phyloP scores from a whole-genome alignment of 768 basidiomycete genomes.

The Agrocybe praecox region DNA sequence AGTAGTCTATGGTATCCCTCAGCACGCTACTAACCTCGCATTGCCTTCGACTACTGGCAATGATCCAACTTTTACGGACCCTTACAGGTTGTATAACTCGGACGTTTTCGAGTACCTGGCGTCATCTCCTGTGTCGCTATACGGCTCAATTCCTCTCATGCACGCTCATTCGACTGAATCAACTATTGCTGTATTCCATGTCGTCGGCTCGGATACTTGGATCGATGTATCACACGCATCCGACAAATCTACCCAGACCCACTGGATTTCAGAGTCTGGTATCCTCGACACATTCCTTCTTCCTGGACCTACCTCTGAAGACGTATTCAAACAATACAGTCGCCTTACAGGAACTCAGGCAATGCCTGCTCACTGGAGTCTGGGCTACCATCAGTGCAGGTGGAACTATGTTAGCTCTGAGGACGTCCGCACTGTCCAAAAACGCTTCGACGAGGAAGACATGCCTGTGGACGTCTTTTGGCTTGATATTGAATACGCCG shows the following conservation, averaged over 20 bases:
- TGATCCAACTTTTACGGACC: conserved; percentile 76
- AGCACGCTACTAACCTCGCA: conserved; percentile 90
- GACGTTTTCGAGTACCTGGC: conserved; percentile 97
- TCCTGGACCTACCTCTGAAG: conserved; percentile 84
- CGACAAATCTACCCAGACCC: conserved; percentile 76
- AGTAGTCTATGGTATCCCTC: conserved; percentile 94
- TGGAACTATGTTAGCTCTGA: conserved; percentile 97
- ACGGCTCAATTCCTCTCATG: conserved; percentile 90
- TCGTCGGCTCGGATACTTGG: conserved; percentile 91
- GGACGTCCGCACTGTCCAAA: conserved; percentile 84
- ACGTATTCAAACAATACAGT: conserved; percentile 86
- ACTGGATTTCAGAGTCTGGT: conserved; percentile 98
- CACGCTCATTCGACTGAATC: conserved; percentile 89
- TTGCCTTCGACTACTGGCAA: conserved; percentile 89
- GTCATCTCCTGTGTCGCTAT: conserved; percentile 77
- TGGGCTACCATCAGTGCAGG: conserved; percentile 96
- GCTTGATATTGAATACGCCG: conserved; percentile 96
- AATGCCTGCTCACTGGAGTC: conserved; percentile 88
- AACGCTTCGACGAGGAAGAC: conserved; percentile 89
- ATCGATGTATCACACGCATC: conserved; percentile 82
- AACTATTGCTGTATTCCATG: conserved; percentile 90
- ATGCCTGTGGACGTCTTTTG: conserved; percentile 97
- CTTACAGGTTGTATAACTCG: conserved; percentile 92
- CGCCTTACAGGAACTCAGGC: conserved; percentile 82
- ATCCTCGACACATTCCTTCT: conserved; percentile 94